A percentile compares a stretch with the other conserved stretches of the same genome.
phyloP scores from a whole-genome alignment of 768 basidiomycete genomes.

The Trametes maxima region DNA sequence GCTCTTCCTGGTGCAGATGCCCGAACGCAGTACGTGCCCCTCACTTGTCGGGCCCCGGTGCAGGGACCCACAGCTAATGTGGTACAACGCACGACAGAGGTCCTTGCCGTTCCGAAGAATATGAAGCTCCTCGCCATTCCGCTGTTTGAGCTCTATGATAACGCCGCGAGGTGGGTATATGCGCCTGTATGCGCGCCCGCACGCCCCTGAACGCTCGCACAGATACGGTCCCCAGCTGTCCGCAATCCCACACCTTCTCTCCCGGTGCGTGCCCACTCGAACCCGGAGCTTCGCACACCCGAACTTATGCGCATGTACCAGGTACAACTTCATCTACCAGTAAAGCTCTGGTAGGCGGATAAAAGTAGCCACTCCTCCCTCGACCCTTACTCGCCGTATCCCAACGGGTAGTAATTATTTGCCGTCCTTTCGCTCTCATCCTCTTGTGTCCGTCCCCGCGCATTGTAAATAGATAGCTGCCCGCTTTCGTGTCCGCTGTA shows the following conservation, averaged over 20 bases:
- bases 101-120: conserved; percentile 95
- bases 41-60: background rate
- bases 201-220: conserved; percentile 1
- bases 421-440: background rate
- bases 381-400: background rate
- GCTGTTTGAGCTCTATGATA: conserved; percentile 96
- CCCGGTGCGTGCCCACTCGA: conserved; percentile 53
- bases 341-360: conserved; percentile 31
- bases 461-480: conserved; percentile 5
- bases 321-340: conserved; percentile 81
- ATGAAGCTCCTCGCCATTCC: conserved; percentile 99
- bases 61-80: background rate
- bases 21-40: conserved; percentile 76
- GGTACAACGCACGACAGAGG: conserved; percentile 53
- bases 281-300: background rate
- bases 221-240: conserved; percentile 93
- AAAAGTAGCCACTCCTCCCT: background rate
- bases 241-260: conserved; percentile 90
- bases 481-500: background rate
- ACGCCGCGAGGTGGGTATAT: conserved; percentile 73
- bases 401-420: no score
- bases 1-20: conserved; percentile 93
- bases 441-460: background rate
- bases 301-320: background rate
- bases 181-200: background rate